Evolutionary conservation across 1,139 yeast species (phyloP).

Genomic region (Scheffersomyces cryptocercus): DNA sequence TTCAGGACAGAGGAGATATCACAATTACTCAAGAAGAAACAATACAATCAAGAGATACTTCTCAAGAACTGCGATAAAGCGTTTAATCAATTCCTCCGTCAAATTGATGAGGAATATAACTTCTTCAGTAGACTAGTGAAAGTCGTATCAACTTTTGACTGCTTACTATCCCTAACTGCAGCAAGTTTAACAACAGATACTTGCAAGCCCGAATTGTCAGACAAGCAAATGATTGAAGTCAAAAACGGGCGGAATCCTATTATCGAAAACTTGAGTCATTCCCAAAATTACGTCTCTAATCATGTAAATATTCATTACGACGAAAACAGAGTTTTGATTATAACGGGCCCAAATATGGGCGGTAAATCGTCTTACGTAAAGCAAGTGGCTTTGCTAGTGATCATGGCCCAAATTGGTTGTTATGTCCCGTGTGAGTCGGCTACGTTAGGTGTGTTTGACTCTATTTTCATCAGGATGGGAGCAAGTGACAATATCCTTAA

Average conservation of each 20-base stretch:
- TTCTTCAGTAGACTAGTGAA: constrained; percentile 51
- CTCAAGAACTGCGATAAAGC: constrained; percentile 55
- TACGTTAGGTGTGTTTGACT: constrained; percentile 57
- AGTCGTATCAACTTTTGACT: constrained; percentile 66
- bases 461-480: constrained; percentile 64
- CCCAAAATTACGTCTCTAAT: constrained; percentile 64
- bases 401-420: constrained; percentile 56
- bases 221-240: constrained; percentile 53
- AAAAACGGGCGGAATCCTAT: constrained; percentile 77
- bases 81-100: constrained; percentile 52
- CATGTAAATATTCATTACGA: constrained; percentile 51
- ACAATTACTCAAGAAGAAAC: constrained; percentile 53
- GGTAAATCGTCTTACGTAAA: constrained; percentile 73
- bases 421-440: constrained; percentile 45
- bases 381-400: constrained; percentile 58
- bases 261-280: constrained; percentile 53
- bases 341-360: constrained; percentile 80
- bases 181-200: constrained; percentile 50
- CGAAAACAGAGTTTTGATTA: constrained; percentile 54
- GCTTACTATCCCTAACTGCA: constrained; percentile 69
- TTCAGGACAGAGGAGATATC: constrained; percentile 65
- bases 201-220: constrained; percentile 55
- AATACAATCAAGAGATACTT: constrained; percentile 64
- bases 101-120: constrained; percentile 49
- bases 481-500: constrained; percentile 68